A percentile compares a stretch with the other conserved stretches of the same genome.
Evolutionary conservation across 768 basidiomycete species (phyloP).

Genomic region (Rhodotorula kratochvilovae): DNA sequence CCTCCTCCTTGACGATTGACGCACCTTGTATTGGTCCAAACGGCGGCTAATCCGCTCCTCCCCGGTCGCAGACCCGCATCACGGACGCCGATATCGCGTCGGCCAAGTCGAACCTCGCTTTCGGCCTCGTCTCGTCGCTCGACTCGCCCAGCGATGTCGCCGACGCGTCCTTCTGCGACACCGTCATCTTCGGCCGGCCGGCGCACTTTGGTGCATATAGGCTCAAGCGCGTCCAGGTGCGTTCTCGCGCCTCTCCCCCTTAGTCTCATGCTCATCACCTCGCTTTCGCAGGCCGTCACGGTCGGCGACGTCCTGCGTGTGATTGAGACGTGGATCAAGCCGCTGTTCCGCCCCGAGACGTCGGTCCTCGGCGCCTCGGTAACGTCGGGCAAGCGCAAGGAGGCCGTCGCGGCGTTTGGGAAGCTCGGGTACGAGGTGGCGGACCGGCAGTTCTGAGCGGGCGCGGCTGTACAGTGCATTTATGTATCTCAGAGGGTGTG

Average conservation of each 20-base stretch:
- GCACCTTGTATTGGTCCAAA: too few species aligned
- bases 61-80: constrained; percentile 53
- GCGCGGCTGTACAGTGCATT: not conserved
- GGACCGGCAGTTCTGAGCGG: constrained; percentile 39
- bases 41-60: not conserved
- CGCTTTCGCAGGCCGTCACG: constrained; percentile 56
- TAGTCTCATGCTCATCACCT: not conserved
- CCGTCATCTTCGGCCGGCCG: constrained; percentile 74
- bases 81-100: constrained; percentile 74
- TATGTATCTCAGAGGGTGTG: not conserved
- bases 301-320: constrained; percentile 68
- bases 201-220: constrained; percentile 66
- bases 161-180: constrained; percentile 73
- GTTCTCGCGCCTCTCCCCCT: too few species aligned
- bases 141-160: constrained; percentile 82
- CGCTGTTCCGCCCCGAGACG: constrained; percentile 68
- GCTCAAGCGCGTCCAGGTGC: constrained; percentile 61
- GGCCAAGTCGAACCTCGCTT: constrained; percentile 86
- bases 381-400: constrained; percentile 68
- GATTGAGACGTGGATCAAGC: constrained; percentile 69
- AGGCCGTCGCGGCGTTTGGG: constrained; percentile 62
- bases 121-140: constrained; percentile 66
- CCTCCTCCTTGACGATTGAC: not conserved
- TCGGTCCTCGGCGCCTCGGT: constrained; percentile 78
- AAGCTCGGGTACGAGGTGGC: constrained; percentile 72